Base-by-base conservation (phyloP, 176 grass and related monocot genomes). In the Olyra latifolia region DNA sequence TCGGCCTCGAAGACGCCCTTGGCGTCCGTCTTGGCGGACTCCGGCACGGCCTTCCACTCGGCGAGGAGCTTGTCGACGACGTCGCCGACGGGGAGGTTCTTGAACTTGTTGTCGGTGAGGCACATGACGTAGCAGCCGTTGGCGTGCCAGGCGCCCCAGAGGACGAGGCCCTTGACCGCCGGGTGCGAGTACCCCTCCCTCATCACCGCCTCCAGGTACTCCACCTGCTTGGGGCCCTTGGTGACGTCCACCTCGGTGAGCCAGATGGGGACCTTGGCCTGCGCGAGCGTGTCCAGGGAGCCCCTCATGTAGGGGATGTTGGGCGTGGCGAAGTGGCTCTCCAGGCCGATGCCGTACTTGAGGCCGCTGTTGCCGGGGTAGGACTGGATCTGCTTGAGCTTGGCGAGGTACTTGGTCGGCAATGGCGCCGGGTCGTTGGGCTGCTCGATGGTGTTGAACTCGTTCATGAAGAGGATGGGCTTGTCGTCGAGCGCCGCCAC, bases 221-320 rank as follows among this genome's bases (percentile, higher is more conserved):
- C 41, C 66, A 76, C 85, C 69, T 93, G 81, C 46, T 85, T 81
- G 32, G 61, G 10, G 1, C 86, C 66, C 52, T 82, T 45, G 28
- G 28, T 52, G n/a, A 90, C 80, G 39, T 97, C 94, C 13, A 94
- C 77, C 81, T 97, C 94, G 14, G 94, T 97, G 63, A 97, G 91
- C 94, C 93, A 95, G 80, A 97, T 79, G 72, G 91, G 87, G 8
- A 90, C 64, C 8, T 86, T 91, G 39, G 87, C 79, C 23, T 43
- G 59, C 1, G 89, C 91, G 4, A 97, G 86, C 38, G 61, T 90
- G 78, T 97, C 91, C 25, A 97, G 30, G 17, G 89, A 82, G 1
- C 89, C 74, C 69, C 91, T 88, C 89, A 92, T 82, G 81, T 90
- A 92, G 0, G 94, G 77, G 65, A 97, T 84, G 79, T 94, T 88